Evolutionary conservation across 2,329 filamentous ascomycete genomes (phyloP), one percentile per base, ranked within the genome.

Genomic region (Aulographum hederae): DNA sequence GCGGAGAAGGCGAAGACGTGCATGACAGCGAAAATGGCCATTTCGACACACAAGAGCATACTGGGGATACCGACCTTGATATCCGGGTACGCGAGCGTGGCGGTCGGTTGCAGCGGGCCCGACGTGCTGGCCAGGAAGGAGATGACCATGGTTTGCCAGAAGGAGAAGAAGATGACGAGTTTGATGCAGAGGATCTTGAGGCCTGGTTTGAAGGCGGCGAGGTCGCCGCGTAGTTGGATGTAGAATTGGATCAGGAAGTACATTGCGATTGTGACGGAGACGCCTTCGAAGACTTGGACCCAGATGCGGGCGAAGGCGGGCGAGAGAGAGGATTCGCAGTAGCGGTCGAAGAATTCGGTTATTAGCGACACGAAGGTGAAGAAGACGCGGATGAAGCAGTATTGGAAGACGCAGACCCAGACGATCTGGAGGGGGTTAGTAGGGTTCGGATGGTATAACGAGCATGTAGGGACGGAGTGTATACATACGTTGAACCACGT

Each of bases 171-270:
- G 45, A 92, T 82, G 46, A 91, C 81, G 18, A 91, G 65, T 54
- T 92, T 92, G 56, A 93, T 89, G 45, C 80, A 78, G 14, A 82
- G 48, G 17, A 92, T 73, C 53, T 92, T 92, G 40, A 86, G 53
- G 41, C 86, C 77, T 0, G 81, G 78, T 13, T 58, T 63, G 46
- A 91, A 69, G 33, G 74, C 65, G 5, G 65, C 62, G 17, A 92
- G 63, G 36, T 79, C 69, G 1, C 63, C 55, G 39, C 70, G 73
- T 28, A 89, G 61, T 51, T 91, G 80, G 18, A 78, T 51, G 51
- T 92, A 92, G 51, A 89, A 89, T 44, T 92, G 81, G 39, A 91
- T 73, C 27, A 93, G 54, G 48, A 78, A 85, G 57, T 79, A 89
- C 78, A 93, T 91, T 37, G 84, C 82, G 35, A 91, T 67, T 0